Conservation (phyloP, 768 basidiomycete species). For the Agaricus subrufescens region DNA sequence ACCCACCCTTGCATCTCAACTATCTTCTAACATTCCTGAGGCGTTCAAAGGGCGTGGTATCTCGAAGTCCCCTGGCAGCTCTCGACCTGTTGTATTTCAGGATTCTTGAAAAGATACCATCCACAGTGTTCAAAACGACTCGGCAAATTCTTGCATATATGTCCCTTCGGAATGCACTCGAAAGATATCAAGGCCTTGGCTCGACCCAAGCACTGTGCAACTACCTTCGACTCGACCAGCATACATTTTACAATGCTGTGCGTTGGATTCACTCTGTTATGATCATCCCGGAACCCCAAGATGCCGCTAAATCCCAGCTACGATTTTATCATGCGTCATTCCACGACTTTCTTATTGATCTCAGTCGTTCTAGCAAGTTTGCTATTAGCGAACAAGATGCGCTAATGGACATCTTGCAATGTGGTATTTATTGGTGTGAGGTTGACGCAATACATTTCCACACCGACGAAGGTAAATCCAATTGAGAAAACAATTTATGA, state of each 20-base stretch:
- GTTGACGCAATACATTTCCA: not conserved
- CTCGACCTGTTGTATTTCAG: too few relatives aligned
- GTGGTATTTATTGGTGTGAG: not conserved
- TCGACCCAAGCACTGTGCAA: not conserved
- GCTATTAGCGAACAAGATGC: not conserved
- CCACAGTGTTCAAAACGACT: too few relatives aligned
- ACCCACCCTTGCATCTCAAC: too few relatives aligned
- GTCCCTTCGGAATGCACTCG: not conserved
- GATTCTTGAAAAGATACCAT: too few relatives aligned
- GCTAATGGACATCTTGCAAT: not conserved
- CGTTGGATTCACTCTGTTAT: not conserved
- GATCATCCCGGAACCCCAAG: not conserved
- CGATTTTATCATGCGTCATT: slow-evolving; percentile 1
- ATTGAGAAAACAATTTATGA: too few relatives aligned
- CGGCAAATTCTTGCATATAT: not conserved
- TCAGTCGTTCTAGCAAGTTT: not conserved
- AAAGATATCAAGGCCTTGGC: not conserved
- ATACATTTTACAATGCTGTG: not conserved
- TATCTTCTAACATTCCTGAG: too few relatives aligned
- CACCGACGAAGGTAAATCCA: not conserved
- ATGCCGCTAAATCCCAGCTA: not conserved
- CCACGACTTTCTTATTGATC: not conserved
- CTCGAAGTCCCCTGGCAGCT: too few relatives aligned
- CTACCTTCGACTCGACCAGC: not conserved
- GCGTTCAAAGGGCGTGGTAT: too few relatives aligned